Base-by-base conservation (phyloP, 768 basidiomycete species). In the Amanita rubescens region DNA sequence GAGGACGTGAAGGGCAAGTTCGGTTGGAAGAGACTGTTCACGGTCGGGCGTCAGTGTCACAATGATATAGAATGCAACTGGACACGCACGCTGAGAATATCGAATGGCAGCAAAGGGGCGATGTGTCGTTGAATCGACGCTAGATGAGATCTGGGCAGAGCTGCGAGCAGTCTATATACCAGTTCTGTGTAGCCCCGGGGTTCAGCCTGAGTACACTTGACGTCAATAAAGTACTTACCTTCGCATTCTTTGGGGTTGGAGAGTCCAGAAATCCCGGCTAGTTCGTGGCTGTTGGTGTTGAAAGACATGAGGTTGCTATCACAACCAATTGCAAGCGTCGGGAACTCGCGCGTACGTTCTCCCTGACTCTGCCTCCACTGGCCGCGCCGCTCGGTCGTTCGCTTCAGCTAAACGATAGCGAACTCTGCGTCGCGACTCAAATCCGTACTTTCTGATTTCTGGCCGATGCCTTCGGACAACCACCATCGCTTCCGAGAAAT, bases 1-100 rank as follows among this genome's bases (percentile, higher is more conserved):
- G 60, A 90, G 77, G 61, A 90, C 79, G 55, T 84, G 80, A n/a
- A 90, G 71, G 12, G 84, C 76, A 4, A 90, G 65, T 69, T 90
- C 88, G 12, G 76, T 73, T 8, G 88, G 88, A n/a, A 90, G 72
- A 20, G 80, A 73, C 87, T 89, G 58, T 5, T 30, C 5, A 30
- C 8, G 8, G 54, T 47, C n/a, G 55, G 32, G 27, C 30, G 38
- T 45, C 15, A 43, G 12, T 27, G 17, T 19, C n/a, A n/a, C n/a
- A n/a, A 11, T 22, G 14, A 51, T 30, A 42, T 33, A 19, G 24
- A 34, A 45, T 38, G 22, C 33, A 17, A 53, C 14, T 4, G 22
- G 32, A 44, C 10, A 79, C 86, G 62, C 59, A 90, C 87, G 27
- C 85, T 85, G 49, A 90, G 77, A 53, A 90, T 75, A 65, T 90